Evolutionary conservation across 2,329 filamentous ascomycete species (phyloP).

Genomic region (Colletotrichum kahawae): DNA sequence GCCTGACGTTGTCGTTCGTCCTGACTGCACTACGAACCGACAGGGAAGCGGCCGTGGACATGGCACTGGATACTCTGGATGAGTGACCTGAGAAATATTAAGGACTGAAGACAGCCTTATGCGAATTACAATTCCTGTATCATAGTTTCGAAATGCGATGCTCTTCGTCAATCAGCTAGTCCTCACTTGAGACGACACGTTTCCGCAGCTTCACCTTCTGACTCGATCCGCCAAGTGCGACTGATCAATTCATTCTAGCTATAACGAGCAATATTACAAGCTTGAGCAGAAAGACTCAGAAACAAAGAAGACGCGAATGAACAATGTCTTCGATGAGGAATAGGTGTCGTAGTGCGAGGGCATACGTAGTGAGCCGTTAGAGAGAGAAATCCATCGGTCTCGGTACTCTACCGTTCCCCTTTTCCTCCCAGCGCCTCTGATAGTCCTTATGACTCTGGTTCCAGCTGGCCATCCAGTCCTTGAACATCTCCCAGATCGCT

Average conservation of each 20-base stretch:
- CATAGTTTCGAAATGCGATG: neutral
- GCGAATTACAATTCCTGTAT: neutral
- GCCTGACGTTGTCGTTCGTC: neutral
- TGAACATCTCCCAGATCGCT: neutral
- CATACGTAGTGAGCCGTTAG: too few species aligned
- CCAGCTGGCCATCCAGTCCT: neutral
- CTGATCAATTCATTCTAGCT: too few species aligned
- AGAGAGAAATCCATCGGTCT: neutral
- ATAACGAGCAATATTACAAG: too few species aligned
- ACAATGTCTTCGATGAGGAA: too few species aligned
- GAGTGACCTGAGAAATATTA: neutral
- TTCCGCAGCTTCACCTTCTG: too few species aligned
- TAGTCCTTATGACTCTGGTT: neutral
- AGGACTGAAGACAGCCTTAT: neutral
- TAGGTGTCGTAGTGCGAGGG: too few species aligned
- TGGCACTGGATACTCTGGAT: slow-evolving; percentile 7
- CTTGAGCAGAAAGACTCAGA: too few species aligned
- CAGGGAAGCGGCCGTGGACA: neutral
- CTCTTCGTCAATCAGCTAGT: too few species aligned
- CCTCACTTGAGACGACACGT: too few species aligned
- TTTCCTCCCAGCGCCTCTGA: neutral
- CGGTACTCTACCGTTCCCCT: neutral
- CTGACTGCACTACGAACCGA: slow-evolving; percentile 5
- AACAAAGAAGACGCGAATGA: too few species aligned
- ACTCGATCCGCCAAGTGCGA: too few species aligned